A percentile compares a stretch with the other conserved stretches of the same genome.
Evolutionary conservation across 2,329 filamentous ascomycete genomes (phyloP).

Genomic region (Clarireedia hainanense): DNA sequence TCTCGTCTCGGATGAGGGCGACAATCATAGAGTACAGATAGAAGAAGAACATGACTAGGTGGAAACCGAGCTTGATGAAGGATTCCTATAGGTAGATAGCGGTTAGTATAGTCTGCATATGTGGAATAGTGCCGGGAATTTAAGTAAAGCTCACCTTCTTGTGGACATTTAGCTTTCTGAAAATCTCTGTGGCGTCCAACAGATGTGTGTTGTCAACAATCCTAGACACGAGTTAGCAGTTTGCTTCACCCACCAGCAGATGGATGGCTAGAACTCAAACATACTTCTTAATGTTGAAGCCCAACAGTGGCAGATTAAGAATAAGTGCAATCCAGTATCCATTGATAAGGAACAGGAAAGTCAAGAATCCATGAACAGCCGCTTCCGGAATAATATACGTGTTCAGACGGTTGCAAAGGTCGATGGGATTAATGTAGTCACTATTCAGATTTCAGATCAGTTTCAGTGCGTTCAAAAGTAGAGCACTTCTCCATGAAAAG

Average conservation of each 20-base stretch:
- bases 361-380: slow-evolving; percentile 91
- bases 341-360: slow-evolving; percentile 93
- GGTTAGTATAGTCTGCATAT: neutral
- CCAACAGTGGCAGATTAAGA: slow-evolving; percentile 85
- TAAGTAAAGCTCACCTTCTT: slow-evolving; percentile 65
- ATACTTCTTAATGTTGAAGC: slow-evolving; percentile 97
- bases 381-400: slow-evolving; percentile 99
- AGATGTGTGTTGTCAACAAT: slow-evolving; percentile 97
- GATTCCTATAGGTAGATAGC: slow-evolving; percentile 61
- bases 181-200: slow-evolving; percentile 96
- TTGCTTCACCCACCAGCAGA: neutral
- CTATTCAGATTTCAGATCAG: slow-evolving; percentile 38
- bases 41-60: slow-evolving; percentile 99
- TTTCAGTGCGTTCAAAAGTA: neutral
- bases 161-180: slow-evolving; percentile 96
- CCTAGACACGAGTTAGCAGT: slow-evolving; percentile 43
- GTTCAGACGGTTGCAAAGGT: slow-evolving; percentile 99
- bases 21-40: slow-evolving; percentile 61
- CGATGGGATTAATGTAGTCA: slow-evolving; percentile 99
- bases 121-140: neutral
- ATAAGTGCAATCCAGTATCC: slow-evolving; percentile 95
- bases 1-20: slow-evolving; percentile 86
- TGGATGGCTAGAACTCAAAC: slow-evolving; percentile 26
- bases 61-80: slow-evolving; percentile 97
- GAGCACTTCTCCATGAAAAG: neutral